Conservation (phyloP, 1,139 yeast species). For the Waltiozyma sp. region DNA sequence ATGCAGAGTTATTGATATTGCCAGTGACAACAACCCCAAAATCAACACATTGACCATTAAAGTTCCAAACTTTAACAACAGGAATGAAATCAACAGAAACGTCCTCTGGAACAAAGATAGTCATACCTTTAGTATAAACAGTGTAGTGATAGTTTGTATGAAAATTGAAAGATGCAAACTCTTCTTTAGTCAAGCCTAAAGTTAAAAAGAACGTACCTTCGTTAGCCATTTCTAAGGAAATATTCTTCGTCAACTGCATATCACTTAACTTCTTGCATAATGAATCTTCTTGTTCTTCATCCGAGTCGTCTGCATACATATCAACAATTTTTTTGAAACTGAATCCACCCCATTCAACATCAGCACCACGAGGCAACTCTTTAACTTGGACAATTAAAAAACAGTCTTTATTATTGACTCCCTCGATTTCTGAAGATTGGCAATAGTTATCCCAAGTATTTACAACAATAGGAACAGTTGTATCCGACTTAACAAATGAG, state of each 20-base stretch:
- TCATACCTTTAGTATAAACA: conserved; percentile 13
- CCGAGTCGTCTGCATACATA: conserved; percentile 32
- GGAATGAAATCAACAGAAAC: conserved; percentile 23
- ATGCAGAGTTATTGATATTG: too few species aligned
- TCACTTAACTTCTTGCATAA: not conserved
- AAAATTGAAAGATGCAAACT: conserved; percentile 6
- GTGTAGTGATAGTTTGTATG: conserved; percentile 14
- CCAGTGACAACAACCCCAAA: conserved; percentile 19
- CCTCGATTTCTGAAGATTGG: conserved; percentile 13
- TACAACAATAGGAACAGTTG: not conserved
- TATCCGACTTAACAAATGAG: conserved; percentile 38
- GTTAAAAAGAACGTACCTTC: conserved; percentile 11
- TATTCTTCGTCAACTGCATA: conserved; percentile 1
- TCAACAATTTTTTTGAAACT: conserved; percentile 29
- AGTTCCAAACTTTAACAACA: conserved; percentile 20
- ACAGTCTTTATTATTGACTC: conserved; percentile 19
- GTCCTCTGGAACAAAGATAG: not conserved
- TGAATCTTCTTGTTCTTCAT: conserved; percentile 16
- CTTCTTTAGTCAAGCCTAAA: conserved; percentile 9
- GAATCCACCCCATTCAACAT: conserved; percentile 71
- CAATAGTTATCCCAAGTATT: not conserved
- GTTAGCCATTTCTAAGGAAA: conserved; percentile 7
- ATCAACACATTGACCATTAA: conserved; percentile 13
- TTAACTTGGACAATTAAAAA: conserved; percentile 48
- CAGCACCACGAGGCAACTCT: conserved; percentile 58